Conservation (phyloP, 208 protist genomes). For the Trypanosoma caninum region DNA sequence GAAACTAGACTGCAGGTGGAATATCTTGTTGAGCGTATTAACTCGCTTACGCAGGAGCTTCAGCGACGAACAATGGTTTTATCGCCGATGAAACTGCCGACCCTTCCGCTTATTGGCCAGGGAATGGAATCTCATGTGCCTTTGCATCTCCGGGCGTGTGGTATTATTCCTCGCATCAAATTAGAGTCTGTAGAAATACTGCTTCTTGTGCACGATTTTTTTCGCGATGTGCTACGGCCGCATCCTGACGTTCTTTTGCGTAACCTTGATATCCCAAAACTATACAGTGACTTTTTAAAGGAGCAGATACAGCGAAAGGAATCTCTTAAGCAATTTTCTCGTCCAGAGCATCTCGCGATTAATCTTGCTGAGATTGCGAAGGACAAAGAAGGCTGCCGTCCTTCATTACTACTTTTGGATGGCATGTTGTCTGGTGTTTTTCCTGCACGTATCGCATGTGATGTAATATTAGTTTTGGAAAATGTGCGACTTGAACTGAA, state of each 20-base stretch:
- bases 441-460: constrained; percentile 67
- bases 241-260: constrained; percentile 54
- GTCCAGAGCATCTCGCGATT: constrained; percentile 52
- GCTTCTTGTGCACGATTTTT: constrained; percentile 66
- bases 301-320: constrained; percentile 23
- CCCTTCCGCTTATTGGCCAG: constrained; percentile 43
- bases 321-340: constrained; percentile 27
- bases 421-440: constrained; percentile 43
- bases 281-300: constrained; percentile 26
- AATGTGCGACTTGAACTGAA: constrained; percentile 61
- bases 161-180: constrained; percentile 41
- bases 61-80: constrained; percentile 9
- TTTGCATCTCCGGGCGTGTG: constrained; percentile 43
- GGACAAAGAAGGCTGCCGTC: constrained; percentile 24
- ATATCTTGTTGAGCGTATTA: constrained; percentile 60
- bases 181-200: constrained; percentile 30
- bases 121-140: constrained; percentile 36
- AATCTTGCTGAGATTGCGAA: constrained; percentile 54
- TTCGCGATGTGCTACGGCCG: constrained; percentile 38
- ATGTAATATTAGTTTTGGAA: constrained; percentile 54
- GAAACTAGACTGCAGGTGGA: constrained; percentile 63
- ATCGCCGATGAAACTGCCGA: background rate
- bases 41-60: constrained; percentile 32
- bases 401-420: constrained; percentile 48
- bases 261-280: constrained; percentile 29